Evolutionary conservation across 192 early-diverging fungal species (phyloP).

Genomic region (Coemansia erecta): DNA sequence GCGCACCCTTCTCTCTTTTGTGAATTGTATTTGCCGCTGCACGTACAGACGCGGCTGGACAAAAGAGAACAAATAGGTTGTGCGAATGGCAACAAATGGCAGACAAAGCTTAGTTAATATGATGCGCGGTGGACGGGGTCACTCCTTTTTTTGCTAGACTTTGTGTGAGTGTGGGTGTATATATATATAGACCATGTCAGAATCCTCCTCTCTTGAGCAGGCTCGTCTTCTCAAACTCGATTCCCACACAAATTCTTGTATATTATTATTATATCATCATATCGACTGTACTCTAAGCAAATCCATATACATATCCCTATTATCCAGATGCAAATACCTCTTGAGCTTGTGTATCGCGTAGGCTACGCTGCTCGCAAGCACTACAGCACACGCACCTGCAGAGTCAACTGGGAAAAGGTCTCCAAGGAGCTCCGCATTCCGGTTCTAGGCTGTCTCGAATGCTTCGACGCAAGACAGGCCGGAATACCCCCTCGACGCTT

Average conservation of each 20-base stretch:
- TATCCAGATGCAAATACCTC: conserved; percentile 12
- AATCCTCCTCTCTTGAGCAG: no score
- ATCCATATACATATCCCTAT: conserved; percentile 2
- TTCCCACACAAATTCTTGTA: not conserved
- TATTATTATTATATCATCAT: not conserved
- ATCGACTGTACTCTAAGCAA: not conserved
- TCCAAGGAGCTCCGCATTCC: conserved; percentile 26
- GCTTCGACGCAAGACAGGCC: conserved; percentile 15
- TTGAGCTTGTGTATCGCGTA: conserved; percentile 15
- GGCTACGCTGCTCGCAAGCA: conserved; percentile 9
- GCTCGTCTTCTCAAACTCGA: no score
- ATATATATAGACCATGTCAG: no score
- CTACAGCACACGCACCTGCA: conserved; percentile 6
- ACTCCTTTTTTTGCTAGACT: no score
- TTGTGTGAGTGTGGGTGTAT: no score
- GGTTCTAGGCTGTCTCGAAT: conserved; percentile 20
- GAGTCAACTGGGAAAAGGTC: conserved; percentile 38
- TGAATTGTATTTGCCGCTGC: no score
- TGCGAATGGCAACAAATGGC: no score
- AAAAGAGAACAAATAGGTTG: no score
- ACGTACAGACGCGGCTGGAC: no score
- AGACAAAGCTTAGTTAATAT: no score
- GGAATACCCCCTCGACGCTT: conserved; percentile 13
- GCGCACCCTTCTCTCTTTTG: no score
- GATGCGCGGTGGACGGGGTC: no score